Conservation (phyloP, 345 rosid species). For the Conringia planisiliqua region DNA sequence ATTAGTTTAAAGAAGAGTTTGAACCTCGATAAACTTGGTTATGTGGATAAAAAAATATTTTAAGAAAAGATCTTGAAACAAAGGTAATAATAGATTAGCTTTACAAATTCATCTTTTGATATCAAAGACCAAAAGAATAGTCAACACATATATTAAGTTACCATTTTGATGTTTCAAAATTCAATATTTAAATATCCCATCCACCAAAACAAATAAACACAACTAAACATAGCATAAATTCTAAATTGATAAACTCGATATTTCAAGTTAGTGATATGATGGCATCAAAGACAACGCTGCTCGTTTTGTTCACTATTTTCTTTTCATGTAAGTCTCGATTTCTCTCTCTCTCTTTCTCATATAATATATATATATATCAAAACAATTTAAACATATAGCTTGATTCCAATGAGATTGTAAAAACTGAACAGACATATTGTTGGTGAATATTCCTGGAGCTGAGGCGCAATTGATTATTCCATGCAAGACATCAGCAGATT, state of each 20-base stretch:
- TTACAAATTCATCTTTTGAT: too few species aligned
- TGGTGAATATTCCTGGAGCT: slow-evolving; percentile 14
- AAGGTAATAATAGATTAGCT: too few species aligned
- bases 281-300: too few species aligned
- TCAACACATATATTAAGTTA: background rate
- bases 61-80: too few species aligned
- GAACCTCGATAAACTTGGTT: too few species aligned
- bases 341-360: background rate
- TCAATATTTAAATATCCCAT: background rate
- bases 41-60: too few species aligned
- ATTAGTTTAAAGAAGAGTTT: too few species aligned
- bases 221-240: too few species aligned
- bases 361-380: background rate
- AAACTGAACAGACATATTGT: background rate
- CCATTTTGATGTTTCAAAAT: background rate
- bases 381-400: background rate
- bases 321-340: background rate
- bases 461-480: slow-evolving; percentile 25
- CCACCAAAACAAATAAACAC: background rate
- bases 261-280: too few species aligned
- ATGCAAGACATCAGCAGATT: slow-evolving; percentile 15
- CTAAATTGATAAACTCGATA: too few species aligned
- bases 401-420: background rate
- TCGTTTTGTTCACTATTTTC: too few species aligned
- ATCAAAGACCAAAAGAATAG: too few species aligned